Evolutionary conservation across 202 grass and related monocot genomes (phyloP), one percentile per base, ranked within the genome.

Genomic region (Digitaria exilis): DNA sequence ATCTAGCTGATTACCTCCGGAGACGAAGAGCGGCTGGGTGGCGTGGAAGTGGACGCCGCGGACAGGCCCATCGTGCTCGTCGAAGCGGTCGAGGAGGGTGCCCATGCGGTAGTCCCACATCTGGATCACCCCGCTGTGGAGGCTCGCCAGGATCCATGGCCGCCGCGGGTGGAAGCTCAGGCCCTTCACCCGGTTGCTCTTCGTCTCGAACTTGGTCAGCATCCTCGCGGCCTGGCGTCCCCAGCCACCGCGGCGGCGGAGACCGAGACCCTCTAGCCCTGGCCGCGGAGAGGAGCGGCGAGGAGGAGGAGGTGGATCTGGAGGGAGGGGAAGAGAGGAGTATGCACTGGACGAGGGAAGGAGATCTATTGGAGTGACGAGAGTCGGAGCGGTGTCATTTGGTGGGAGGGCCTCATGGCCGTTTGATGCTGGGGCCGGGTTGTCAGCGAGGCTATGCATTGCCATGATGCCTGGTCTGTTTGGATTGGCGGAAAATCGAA

Each of bases 151-250:
- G 87, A 98, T 95, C 96, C 96, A 98, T 78, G 96, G 96, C 78
- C 96, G 85, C 70, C 90, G 88, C 85, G 89, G 90, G 93, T 98
- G 96, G 75, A 98, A 95, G 93, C 89, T 93, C 67, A 98, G 80
- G 54, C 96, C 96, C 90, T 98, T 98, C 25, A 98, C 96, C 80
- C 96, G 92, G 86, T 93, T 98, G 85, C 96, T 98, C 92, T 98
- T 98, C 37, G 96, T 98, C 92, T 98, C 96, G 91, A 98, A 95
- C 84, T 95, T 98, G 85, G 92, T 98, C 89, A 98, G 96, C 96
- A 98, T 98, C 89, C 78, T 77, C 61, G 67, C 39, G 15, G 13
- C 45, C 39, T 68, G 73, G 66, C 71, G 71, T 90, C 64, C 77
- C 80, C 82, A 43, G 73, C 75, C 71, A 63, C 64, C 17, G 62